phyloP scores from a whole-genome alignment of 106 monocot genomes.

The Dactylorhiza incarnata region DNA sequence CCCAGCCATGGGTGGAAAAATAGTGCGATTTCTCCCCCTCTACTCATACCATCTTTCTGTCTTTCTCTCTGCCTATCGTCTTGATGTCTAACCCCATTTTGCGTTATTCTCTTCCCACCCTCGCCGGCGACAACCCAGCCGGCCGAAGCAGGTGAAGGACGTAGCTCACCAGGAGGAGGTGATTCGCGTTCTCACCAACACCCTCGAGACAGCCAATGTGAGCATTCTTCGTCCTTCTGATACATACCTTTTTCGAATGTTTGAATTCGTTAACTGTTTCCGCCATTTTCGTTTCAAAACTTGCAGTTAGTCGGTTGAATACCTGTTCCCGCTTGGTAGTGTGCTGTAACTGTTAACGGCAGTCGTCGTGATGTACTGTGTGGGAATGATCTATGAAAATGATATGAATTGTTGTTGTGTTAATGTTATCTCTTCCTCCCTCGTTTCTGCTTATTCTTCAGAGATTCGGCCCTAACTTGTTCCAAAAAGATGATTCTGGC shows the following conservation, averaged over 20 bases:
- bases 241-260: background rate
- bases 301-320: no score
- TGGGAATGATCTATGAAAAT: no score
- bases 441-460: no score
- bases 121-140: slow-evolving; percentile 33
- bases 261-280: no score
- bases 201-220: slow-evolving; percentile 85
- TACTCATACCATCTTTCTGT: slow-evolving; percentile 6
- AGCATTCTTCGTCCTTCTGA: slow-evolving; percentile 9
- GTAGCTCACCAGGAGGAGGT: slow-evolving; percentile 99
- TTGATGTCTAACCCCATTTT: background rate
- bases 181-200: slow-evolving; percentile 91
- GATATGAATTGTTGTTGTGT: no score
- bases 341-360: no score
- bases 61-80: background rate
- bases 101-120: background rate
- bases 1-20: slow-evolving; percentile 99
- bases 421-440: no score
- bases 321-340: no score
- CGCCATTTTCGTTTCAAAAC: no score
- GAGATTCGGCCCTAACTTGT: no score
- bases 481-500: no score
- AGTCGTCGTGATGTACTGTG: no score
- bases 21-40: slow-evolving; percentile 36
- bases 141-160: slow-evolving; percentile 95